Evolutionary conservation across 768 basidiomycete species (phyloP).

Genomic region (Mycena latifolia): DNA sequence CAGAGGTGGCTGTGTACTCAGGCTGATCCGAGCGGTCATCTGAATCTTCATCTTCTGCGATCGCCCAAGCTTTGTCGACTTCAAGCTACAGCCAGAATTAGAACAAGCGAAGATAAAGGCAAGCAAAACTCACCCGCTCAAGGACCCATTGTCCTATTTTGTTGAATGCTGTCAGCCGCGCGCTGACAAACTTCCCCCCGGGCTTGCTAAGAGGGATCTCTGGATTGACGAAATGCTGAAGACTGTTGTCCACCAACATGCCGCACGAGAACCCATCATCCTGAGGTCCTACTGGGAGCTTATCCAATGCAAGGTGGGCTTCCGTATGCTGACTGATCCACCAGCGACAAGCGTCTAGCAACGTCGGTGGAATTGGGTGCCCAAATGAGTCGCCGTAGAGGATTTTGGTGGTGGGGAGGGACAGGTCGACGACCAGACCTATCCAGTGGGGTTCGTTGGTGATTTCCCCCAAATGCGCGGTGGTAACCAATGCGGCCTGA

Average conservation of each 20-base stretch:
- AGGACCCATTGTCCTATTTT: background rate
- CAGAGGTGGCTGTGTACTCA: background rate
- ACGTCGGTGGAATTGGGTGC: background rate
- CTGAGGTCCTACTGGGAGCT: slow-evolving; percentile 12
- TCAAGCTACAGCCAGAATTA: background rate
- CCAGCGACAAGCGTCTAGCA: slow-evolving; percentile 8
- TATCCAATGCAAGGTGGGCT: background rate
- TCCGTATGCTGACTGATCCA: slow-evolving; percentile 15
- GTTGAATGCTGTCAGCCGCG: slow-evolving; percentile 6
- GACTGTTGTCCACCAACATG: slow-evolving; percentile 16
- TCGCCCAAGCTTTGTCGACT: background rate
- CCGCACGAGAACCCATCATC: slow-evolving; percentile 18
- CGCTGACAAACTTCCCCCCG: background rate
- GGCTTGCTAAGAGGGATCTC: background rate
- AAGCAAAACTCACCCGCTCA: slow-evolving; percentile 5
- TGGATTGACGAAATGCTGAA: slow-evolving; percentile 10
- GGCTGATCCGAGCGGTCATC: background rate
- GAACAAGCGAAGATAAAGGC: no score
- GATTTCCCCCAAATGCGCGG: slow-evolving; percentile 8
- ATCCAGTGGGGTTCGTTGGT: slow-evolving; percentile 15
- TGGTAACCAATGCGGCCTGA: slow-evolving; percentile 1
- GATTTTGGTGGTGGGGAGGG: background rate
- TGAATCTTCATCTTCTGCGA: slow-evolving; percentile 3
- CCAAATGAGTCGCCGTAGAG: slow-evolving; percentile 15
- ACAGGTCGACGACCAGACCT: slow-evolving; percentile 14